Base-by-base conservation (phyloP, 164 flowering plant species). In the Magnolia changhungtana region DNA sequence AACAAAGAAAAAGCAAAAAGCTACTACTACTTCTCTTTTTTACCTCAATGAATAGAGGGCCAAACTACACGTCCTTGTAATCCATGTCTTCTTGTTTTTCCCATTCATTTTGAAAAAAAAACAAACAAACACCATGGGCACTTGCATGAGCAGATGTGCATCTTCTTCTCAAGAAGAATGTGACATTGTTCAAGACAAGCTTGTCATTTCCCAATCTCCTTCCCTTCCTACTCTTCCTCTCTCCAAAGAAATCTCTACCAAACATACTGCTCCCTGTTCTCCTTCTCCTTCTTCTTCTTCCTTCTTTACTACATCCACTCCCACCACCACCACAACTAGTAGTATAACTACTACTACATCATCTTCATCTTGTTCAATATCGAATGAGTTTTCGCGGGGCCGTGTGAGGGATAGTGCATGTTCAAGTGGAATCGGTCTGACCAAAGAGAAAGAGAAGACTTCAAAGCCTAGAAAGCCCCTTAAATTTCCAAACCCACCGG, bases 91-190 rank as follows among this genome's bases (percentile, higher is more conserved):
- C 61, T 55, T 55, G 16, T 1, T 18, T 4, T n/a, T 72, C 49
- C 51, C 69, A 6, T 16, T 23, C 21, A 18, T 5, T n/a, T 58
- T 61, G 52, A 50, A 13, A 70, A 13, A 70, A 9, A 3, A 37
- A 5, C 45, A 37, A 4, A 37, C 7, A 4, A 37, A 0, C 45
- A 37, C 7, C 37, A 91, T 91, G 95, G 95, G 95, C 10, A 85
- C 82, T 78, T 91, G 92, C 84, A 80, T 91, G 78, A 88, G 92
- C 88, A 91, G 81, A 84, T 89, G 85, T 84, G 80, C 51, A 63
- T 82, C 67, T 64, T 64, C 67, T n/a, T 64, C 67, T 21, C 61
- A 16, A 16, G 27, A 64, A 21, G 67, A n/a, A 20, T 20, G 23
- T 85, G 74, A 78, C 78, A 67, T 50, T 72, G 85, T 88, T 64